A percentile compares a stretch with the other conserved stretches of the same genome.
These are phyloP conservation scores for Fragosphaeria purpurea DNA, from an alignment of 2,329 filamentous ascomycete genomes.

Conservation along the genomic window DNA sequence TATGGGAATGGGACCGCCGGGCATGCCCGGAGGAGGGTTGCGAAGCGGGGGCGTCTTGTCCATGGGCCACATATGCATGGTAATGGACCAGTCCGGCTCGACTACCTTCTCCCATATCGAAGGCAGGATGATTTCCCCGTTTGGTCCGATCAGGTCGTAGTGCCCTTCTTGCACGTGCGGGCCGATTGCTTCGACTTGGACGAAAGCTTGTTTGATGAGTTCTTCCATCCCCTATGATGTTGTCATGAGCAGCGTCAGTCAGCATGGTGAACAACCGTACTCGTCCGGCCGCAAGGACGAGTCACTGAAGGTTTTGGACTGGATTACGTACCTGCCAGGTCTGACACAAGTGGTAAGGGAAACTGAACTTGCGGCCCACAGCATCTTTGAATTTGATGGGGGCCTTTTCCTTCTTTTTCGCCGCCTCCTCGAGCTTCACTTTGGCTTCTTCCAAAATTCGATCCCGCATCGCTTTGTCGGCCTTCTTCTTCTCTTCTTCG, in stretches of 20 bases:
- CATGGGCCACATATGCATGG: constrained; percentile 51
- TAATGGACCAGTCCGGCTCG: constrained; percentile 62
- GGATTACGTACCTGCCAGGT: constrained; percentile 62
- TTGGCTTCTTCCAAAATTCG: constrained; percentile 37
- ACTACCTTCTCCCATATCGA: constrained; percentile 74
- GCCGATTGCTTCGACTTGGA: constrained; percentile 66
- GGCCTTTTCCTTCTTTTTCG: constrained; percentile 49
- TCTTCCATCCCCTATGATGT: constrained; percentile 66
- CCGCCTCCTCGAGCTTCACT: constrained; percentile 32
- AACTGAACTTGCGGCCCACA: constrained; percentile 82
- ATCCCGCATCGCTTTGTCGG: constrained; percentile 45
- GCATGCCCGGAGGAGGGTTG: constrained; percentile 7
- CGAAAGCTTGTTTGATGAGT: constrained; percentile 73
- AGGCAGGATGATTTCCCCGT: constrained; percentile 74
- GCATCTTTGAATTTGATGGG: constrained; percentile 89
- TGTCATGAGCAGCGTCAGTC: too few species aligned
- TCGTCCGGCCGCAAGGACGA: too few species aligned
- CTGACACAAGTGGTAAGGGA: constrained; percentile 76
- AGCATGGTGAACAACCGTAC: too few species aligned
- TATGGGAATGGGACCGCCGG: not conserved
- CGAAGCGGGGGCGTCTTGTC: constrained; percentile 27
- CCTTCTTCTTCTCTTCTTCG: constrained; percentile 42
- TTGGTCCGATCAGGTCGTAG: constrained; percentile 70
- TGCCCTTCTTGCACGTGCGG: constrained; percentile 68
- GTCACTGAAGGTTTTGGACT: too few species aligned